phyloP scores from a whole-genome alignment of 495 filamentous ascomycete species.

The Hypoxylon cercidicola region DNA sequence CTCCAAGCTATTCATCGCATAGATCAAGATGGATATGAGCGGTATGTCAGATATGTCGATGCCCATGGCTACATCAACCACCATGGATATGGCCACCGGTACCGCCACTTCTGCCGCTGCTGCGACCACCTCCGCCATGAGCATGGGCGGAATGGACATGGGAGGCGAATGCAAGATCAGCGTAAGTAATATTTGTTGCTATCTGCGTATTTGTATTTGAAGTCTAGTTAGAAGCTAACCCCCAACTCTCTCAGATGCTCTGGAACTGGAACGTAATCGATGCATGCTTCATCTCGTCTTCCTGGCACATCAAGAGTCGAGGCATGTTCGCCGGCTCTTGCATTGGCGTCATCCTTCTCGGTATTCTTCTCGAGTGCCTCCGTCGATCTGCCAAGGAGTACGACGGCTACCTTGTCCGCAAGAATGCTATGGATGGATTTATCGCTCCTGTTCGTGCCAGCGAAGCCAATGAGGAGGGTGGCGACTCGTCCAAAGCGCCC shows the following conservation, averaged over 20 bases:
- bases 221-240: conserved; percentile 1
- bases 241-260: conserved; percentile 49
- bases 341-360: conserved; percentile 56
- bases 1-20: background rate
- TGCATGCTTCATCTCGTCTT: conserved; percentile 47
- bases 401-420: conserved; percentile 66
- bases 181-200: conserved; percentile 16
- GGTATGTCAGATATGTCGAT: conserved; percentile 14
- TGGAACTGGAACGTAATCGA: conserved; percentile 58
- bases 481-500: conserved; percentile 1
- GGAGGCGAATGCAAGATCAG: conserved; percentile 26
- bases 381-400: conserved; percentile 70
- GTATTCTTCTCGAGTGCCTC: conserved; percentile 58
- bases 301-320: conserved; percentile 46
- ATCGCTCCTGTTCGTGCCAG: conserved; percentile 35
- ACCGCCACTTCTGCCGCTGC: conserved; percentile 31
- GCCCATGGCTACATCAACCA: conserved; percentile 4
- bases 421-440: conserved; percentile 37
- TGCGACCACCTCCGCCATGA: conserved; percentile 43
- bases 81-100: background rate
- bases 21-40: conserved; percentile 19
- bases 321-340: conserved; percentile 54
- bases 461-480: conserved; percentile 9
- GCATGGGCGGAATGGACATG: conserved; percentile 28
- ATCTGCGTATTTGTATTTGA: too few relatives aligned